Evolutionary conservation across 345 rosid genomes (phyloP), one percentile per base, ranked within the genome.

Genomic region (Salix purpurea): DNA sequence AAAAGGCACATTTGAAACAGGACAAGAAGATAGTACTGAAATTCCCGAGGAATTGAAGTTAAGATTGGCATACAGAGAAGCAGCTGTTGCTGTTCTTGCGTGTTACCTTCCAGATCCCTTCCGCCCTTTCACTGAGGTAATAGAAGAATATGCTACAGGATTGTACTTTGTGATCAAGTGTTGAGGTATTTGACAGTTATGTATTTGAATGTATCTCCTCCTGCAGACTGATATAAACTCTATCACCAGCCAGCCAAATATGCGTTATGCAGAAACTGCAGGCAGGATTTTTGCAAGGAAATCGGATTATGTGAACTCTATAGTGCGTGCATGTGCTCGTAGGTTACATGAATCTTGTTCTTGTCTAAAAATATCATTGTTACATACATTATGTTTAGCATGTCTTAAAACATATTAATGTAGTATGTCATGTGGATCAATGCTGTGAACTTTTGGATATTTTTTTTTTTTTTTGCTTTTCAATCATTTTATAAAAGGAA

Each of bases 1-100:
- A 95, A 87, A 88, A 81, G 99, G 97, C 11, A 95, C 97, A 65
- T 95, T 90, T 86, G 97, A 91, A 81, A 95, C 97, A 34, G 97
- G 99, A 70, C 94, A 90, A 86, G 99, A 95, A 86, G 99, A 95
- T 76, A 88, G 92, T 77, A 81, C 89, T 42, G 93, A 88, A 79
- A 85, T 95, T 76, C 96, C 99, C 13, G 93, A 90, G 80, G 99
- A 95, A 73, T 37, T 95, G 74, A 89, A 88, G 81, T 82, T 92
- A 87, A 88, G 98, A 86, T 81, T 94, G 76, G 99, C 97, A 71
- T 92, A 95, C 73, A 80, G 99, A 77, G 99, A 95, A 85, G 97
- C 99, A 71, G 88, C 97, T 88, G 97, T 90, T 84, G 94, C 97
- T 76, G 86, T 92, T 84, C 93, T 95, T 76, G 91, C 97, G 13